phyloP scores from a whole-genome alignment of 75 land plant species.

The Pinus albicaulis region DNA sequence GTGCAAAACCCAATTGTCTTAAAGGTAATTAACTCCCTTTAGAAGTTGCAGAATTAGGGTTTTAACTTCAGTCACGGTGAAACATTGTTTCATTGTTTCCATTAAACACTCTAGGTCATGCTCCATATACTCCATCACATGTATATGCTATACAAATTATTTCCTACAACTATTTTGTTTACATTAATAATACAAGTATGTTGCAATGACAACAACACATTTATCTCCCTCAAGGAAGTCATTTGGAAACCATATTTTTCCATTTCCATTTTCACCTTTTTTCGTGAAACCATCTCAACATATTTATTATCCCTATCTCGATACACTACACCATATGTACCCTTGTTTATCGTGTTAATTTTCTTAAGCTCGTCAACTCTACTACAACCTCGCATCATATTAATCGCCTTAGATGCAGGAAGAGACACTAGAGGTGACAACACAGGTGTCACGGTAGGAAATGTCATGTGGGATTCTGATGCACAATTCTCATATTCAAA shows the following conservation, averaged over 20 bases:
- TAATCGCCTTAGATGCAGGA: background rate
- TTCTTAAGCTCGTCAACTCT: constrained; percentile 28
- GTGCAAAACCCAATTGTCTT: too few relatives aligned
- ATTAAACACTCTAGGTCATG: constrained; percentile 29
- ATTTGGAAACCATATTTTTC: constrained; percentile 31
- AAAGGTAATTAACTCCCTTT: constrained; percentile 25
- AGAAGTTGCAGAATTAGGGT: constrained; percentile 34
- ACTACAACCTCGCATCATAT: constrained; percentile 20
- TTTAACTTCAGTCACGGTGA: too few relatives aligned
- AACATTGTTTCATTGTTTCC: constrained; percentile 36
- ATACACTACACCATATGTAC: constrained; percentile 37
- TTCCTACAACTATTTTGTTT: constrained; percentile 32
- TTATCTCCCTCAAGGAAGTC: constrained; percentile 29
- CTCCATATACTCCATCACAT: constrained; percentile 45
- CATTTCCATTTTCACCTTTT: constrained; percentile 29
- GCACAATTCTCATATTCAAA: background rate
- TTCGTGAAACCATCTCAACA: constrained; percentile 35
- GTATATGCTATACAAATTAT: constrained; percentile 20
- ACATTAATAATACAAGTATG: constrained; percentile 33
- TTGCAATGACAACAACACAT: too few relatives aligned
- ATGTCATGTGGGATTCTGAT: background rate
- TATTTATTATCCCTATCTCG: constrained; percentile 28
- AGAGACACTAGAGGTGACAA: background rate
- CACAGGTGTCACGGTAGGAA: background rate
- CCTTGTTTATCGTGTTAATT: constrained; percentile 29